These are phyloP conservation scores for Hibiscus trionum DNA, from an alignment of 345 rosid genomes.

Conservation along the genomic window DNA sequence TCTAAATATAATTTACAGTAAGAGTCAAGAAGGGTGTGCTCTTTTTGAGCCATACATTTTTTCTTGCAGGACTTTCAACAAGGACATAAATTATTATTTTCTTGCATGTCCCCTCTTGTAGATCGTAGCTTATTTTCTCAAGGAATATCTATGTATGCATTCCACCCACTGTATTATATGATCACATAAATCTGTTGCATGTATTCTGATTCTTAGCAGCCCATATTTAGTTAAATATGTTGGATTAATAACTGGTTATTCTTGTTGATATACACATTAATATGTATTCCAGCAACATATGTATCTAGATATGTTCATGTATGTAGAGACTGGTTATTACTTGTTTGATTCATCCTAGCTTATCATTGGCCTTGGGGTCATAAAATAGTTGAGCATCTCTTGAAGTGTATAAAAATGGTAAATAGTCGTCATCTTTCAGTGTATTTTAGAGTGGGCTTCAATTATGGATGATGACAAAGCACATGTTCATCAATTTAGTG, in stretches of 20 bases:
- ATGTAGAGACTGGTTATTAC: neutral
- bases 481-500: neutral
- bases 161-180: neutral
- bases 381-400: neutral
- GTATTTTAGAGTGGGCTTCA: conserved; percentile 1
- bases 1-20: neutral
- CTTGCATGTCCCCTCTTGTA: neutral
- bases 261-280: neutral
- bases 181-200: neutral
- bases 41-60: neutral
- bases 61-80: neutral
- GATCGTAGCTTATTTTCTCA: neutral
- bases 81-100: neutral
- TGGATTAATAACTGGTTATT: neutral
- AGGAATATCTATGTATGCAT: neutral
- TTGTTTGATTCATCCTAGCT: neutral
- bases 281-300: neutral
- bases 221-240: neutral
- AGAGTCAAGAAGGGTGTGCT: neutral
- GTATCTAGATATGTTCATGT: neutral
- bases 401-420: neutral
- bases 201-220: neutral
- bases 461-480: neutral
- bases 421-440: neutral
- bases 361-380: neutral